Evolutionary conservation across 2,329 filamentous ascomycete genomes (phyloP).

Genomic region (Pyrenophora seminiperda): DNA sequence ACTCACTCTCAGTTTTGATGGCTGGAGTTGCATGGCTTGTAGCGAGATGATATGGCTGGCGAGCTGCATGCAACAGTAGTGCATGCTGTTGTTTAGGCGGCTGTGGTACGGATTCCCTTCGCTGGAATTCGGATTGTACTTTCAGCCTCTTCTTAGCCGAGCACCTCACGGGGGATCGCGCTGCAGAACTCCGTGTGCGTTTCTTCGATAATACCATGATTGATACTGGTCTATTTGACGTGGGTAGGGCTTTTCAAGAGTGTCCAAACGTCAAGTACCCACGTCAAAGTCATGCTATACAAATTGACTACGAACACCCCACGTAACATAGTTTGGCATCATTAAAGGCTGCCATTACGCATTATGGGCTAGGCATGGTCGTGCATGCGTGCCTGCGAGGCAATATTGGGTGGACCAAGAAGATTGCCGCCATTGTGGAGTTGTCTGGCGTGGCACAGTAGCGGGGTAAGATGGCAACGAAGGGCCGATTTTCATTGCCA

Average conservation of each 20-base stretch:
- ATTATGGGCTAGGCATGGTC: neutral
- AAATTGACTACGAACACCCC: neutral
- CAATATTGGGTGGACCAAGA: constrained; percentile 12
- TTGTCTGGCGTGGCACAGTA: constrained; percentile 25
- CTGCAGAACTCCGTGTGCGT: constrained; percentile 20
- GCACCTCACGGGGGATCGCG: neutral
- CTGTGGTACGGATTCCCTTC: neutral
- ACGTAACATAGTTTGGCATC: no score
- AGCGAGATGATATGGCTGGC: constrained; percentile 57
- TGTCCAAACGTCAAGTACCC: neutral
- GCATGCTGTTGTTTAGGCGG: constrained; percentile 51
- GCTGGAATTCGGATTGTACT: constrained; percentile 16
- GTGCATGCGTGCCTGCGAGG: neutral
- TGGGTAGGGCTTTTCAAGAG: neutral
- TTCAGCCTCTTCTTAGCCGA: constrained; percentile 9
- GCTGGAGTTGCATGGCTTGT: constrained; percentile 55
- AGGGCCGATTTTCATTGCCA: neutral
- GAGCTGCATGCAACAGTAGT: constrained; percentile 57
- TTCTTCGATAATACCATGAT: constrained; percentile 20
- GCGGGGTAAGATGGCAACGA: constrained; percentile 9
- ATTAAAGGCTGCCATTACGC: no score
- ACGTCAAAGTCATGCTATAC: neutral
- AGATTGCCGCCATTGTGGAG: constrained; percentile 30
- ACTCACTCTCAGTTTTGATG: constrained; percentile 55
- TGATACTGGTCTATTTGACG: neutral